A percentile compares a stretch with the other conserved stretches of the same genome.
Conservation (phyloP, 352 stramenopile species). For the Globisporangium recalcitrans region DNA sequence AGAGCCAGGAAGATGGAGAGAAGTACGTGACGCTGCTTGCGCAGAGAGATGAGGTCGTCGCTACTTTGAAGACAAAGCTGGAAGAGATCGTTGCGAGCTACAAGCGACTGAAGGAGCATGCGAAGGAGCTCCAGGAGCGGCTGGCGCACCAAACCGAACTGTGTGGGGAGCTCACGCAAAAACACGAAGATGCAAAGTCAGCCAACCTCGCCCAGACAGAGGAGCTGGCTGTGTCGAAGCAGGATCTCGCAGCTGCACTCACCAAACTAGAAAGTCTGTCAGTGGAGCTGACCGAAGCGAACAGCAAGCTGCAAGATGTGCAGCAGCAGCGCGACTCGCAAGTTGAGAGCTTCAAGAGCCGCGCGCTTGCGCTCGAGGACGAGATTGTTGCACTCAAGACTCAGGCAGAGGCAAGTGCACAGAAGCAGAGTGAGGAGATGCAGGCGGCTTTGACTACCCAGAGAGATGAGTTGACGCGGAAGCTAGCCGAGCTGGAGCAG, state of each 20-base stretch:
- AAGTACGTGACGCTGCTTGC: conserved; percentile 2
- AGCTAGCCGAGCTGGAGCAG: conserved; percentile 24
- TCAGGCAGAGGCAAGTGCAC: conserved; percentile 15
- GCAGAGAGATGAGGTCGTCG: conserved; percentile 45
- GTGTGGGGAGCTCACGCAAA: conserved; percentile 16
- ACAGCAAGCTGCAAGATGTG: conserved; percentile 13
- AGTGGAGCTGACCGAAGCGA: conserved; percentile 19
- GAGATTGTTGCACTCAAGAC: conserved; percentile 18
- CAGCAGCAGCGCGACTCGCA: conserved; percentile 23
- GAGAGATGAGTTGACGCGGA: conserved; percentile 17
- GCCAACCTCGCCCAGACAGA: conserved; percentile 25
- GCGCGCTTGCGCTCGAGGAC: conserved; percentile 24
- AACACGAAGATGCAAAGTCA: conserved; percentile 21
- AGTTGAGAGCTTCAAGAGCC: conserved; percentile 30
- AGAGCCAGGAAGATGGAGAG: conserved; percentile 3
- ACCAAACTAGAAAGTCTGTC: conserved; percentile 13
- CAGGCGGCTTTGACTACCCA: conserved; percentile 10
- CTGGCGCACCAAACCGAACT: conserved; percentile 24
- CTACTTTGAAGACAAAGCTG: conserved; percentile 49
- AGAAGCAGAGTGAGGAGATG: conserved; percentile 24
- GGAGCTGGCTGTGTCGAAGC: conserved; percentile 26
- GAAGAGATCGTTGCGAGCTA: conserved; percentile 61
- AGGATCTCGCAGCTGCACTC: conserved; percentile 23
- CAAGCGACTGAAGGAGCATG: conserved; percentile 46
- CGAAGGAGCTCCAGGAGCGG: conserved; percentile 40